Conservation (phyloP, 2,329 filamentous ascomycete genomes). For the Penicillium sp. region DNA sequence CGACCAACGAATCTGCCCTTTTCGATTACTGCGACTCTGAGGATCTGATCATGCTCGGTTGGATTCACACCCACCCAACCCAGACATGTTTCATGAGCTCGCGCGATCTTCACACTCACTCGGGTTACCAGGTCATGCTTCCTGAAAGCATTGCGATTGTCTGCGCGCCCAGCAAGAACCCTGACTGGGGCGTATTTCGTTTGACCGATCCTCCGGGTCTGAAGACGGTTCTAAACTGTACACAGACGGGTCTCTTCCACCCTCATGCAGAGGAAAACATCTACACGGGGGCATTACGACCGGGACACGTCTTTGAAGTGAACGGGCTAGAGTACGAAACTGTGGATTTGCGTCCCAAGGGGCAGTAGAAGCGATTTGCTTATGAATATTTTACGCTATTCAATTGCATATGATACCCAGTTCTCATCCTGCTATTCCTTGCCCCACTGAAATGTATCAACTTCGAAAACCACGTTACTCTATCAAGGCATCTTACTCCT, state of each 20-base stretch:
- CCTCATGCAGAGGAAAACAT: constrained; percentile 71
- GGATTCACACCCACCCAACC: constrained; percentile 97
- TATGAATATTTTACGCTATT: constrained; percentile 11
- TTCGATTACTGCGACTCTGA: constrained; percentile 88
- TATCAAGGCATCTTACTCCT: neutral
- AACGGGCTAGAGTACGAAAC: constrained; percentile 68
- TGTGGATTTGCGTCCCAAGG: constrained; percentile 60
- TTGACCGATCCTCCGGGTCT: constrained; percentile 91
- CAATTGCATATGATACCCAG: constrained; percentile 27
- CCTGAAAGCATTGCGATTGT: constrained; percentile 96
- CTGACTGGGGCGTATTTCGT: constrained; percentile 86
- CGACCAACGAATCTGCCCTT: constrained; percentile 78
- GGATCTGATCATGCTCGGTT: constrained; percentile 84
- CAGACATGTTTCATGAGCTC: constrained; percentile 99
- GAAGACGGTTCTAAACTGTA: constrained; percentile 80
- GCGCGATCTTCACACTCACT: constrained; percentile 89
- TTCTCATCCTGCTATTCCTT: neutral
- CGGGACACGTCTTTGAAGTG: constrained; percentile 72
- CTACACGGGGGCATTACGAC: constrained; percentile 73
- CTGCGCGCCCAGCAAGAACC: constrained; percentile 77
- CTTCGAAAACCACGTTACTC: neutral
- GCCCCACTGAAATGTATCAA: neutral
- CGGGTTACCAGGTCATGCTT: constrained; percentile 94
- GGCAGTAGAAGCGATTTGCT: constrained; percentile 13
- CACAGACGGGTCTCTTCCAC: constrained; percentile 80